These are phyloP conservation scores for Candida oleophila DNA, from an alignment of 805 yeast species.

Conservation along the genomic window DNA sequence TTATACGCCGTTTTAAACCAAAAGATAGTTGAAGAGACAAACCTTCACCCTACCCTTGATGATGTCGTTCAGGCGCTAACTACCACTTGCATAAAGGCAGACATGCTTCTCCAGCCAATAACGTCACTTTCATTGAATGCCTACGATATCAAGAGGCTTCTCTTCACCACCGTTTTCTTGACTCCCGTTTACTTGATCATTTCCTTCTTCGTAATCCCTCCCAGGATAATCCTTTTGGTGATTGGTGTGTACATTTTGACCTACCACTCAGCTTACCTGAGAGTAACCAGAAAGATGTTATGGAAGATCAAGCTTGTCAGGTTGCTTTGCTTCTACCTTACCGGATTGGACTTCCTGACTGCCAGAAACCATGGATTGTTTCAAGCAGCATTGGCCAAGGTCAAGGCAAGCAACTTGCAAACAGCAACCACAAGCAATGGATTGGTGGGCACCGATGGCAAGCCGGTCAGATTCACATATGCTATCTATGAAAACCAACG, in stretches of 20 bases:
- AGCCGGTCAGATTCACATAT: constrained; percentile 79
- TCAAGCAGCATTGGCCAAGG: constrained; percentile 56
- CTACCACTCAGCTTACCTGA: constrained; percentile 83
- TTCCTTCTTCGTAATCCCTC: constrained; percentile 66
- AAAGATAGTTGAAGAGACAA: constrained; percentile 57
- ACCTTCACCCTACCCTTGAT: constrained; percentile 76
- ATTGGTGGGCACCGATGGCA: constrained; percentile 19
- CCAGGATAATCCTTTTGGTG: constrained; percentile 61
- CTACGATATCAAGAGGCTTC: constrained; percentile 73
- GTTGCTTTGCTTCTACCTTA: constrained; percentile 70
- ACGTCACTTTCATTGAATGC: constrained; percentile 70
- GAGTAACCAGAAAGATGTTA: constrained; percentile 76
- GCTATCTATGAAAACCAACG: constrained; percentile 94
- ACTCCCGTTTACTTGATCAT: constrained; percentile 81
- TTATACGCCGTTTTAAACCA: constrained; percentile 59
- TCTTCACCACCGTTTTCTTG: constrained; percentile 80
- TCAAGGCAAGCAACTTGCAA: constrained; percentile 36
- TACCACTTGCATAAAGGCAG: constrained; percentile 71
- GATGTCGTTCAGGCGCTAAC: constrained; percentile 78
- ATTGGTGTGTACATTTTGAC: constrained; percentile 65
- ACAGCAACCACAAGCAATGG: constrained; percentile 7
- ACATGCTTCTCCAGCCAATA: constrained; percentile 77
- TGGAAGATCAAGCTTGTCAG: constrained; percentile 82
- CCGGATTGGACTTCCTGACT: constrained; percentile 76
- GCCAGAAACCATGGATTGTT: constrained; percentile 46